Evolutionary conservation across 1,284 basidiomycete genomes (phyloP), one percentile per base, ranked within the genome.

Genomic region (Boletus hoseneyae): DNA sequence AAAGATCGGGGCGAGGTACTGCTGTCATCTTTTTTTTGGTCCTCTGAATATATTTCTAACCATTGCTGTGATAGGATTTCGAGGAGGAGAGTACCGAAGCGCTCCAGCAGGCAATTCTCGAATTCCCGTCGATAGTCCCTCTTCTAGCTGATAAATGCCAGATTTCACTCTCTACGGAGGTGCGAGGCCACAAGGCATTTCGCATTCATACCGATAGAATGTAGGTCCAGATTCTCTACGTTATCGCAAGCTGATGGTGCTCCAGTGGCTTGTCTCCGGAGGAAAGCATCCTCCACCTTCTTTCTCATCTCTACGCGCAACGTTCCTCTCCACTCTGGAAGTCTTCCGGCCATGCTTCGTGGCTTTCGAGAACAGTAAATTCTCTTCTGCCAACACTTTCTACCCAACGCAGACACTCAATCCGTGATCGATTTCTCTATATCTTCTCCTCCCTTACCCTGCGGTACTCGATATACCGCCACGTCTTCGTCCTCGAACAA

Each of bases 91-190:
- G 86, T 56, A 85, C 84, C 0, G 69, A 70, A 30, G 89, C 85
- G 0, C 73, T 97, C 34, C 72, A 75, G 48, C 77, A 87, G 15
- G 93, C 93, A 0, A 80, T 94, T 12, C 64, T 77, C 13, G 77
- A 79, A 1, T 96, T 92, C 67, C 93, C 93, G 0, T 82, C 86
- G 7, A 77, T 94, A 6, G 78, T 93, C 0, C 83, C 86, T 0
- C 74, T 93, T 7, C 71, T 97, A 0, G 89, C 90, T 2, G 90
- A 93, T 64, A 93, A 92, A 68, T 76, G 89, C 11, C 90, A 93
- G 15, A 76, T 87, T 3, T 68, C 72, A 6, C 65, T 96, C 2
- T 77, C 90, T 1, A 68, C 69, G 3, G 70, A 77, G 2, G 73
- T 90, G 8, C 72, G 87, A 11, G 67, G 73, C 0, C 79, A 87